Percentiles rank a stretch among this genome's conserved stretches.
phyloP scores from a whole-genome alignment of 2,329 filamentous ascomycete genomes.

The Monilinia fructigena region DNA sequence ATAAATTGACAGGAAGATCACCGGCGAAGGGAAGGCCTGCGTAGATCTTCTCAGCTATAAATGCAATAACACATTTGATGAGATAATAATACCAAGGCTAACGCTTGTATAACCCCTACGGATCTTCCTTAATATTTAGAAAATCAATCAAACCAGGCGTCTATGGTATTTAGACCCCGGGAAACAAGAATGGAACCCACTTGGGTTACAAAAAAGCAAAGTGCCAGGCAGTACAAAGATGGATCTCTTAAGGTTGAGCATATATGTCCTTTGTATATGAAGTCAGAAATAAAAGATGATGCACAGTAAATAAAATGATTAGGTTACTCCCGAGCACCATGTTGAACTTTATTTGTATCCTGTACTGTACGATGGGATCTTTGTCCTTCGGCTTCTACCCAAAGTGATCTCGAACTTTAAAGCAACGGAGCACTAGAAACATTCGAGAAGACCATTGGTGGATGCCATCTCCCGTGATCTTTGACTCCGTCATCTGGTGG shows the following conservation, averaged over 20 bases:
- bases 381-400: not conserved
- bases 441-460: not conserved
- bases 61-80: not conserved
- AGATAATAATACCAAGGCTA: not conserved
- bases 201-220: not conserved
- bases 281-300: not conserved
- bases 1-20: not conserved
- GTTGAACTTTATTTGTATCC: not conserved
- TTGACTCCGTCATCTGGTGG: not conserved
- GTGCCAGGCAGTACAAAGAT: not conserved
- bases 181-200: not conserved
- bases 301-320: not conserved
- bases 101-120: not conserved
- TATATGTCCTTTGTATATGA: not conserved
- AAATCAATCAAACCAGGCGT: not conserved
- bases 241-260: not conserved
- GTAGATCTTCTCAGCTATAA: no score
- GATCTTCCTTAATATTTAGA: not conserved
- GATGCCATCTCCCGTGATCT: not conserved
- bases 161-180: no score
- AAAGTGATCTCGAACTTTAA: not conserved
- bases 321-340: slow-evolving; percentile 6
- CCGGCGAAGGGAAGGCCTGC: not conserved
- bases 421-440: not conserved
- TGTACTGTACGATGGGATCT: not conserved